Conservation (phyloP, 768 basidiomycete genomes). For the Termitomyces sp. region DNA sequence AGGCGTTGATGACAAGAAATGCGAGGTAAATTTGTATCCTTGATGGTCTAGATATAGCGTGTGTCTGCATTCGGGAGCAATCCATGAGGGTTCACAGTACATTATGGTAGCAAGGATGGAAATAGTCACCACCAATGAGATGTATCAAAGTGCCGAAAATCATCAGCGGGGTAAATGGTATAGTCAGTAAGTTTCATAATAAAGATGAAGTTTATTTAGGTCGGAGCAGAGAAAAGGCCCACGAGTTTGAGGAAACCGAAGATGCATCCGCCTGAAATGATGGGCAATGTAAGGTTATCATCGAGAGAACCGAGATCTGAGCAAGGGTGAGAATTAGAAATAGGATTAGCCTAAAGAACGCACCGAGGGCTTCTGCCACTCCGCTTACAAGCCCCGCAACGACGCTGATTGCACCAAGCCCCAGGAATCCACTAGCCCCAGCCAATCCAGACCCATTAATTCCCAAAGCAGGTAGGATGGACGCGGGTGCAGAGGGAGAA, state of each 20-base stretch:
- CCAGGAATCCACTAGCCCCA: conserved; percentile 35
- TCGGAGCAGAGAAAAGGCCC: conserved; percentile 22
- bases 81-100: neutral
- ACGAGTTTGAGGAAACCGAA: conserved; percentile 36
- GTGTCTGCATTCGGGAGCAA: neutral
- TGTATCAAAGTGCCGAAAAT: neutral
- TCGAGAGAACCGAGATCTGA: conserved; percentile 80
- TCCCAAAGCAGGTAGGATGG: conserved; percentile 12
- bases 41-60: neutral
- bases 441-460: conserved; percentile 6
- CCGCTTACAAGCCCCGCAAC: conserved; percentile 77
- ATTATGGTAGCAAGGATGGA: neutral
- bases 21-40: neutral
- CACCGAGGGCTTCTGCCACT: conserved; percentile 86
- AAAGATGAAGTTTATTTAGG: neutral
- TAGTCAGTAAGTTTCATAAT: neutral
- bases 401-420: conserved; percentile 49
- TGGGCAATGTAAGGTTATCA: conserved; percentile 86
- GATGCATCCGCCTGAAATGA: conserved; percentile 71
- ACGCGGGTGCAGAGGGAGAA: conserved; percentile 17
- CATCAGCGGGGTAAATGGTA: neutral
- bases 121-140: neutral
- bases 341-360: conserved; percentile 14
- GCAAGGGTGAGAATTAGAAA: conserved; percentile 4
- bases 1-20: neutral